Evolutionary conservation across 1,284 basidiomycete genomes (phyloP).

Genomic region (Neotropicomus parvogracilis): DNA sequence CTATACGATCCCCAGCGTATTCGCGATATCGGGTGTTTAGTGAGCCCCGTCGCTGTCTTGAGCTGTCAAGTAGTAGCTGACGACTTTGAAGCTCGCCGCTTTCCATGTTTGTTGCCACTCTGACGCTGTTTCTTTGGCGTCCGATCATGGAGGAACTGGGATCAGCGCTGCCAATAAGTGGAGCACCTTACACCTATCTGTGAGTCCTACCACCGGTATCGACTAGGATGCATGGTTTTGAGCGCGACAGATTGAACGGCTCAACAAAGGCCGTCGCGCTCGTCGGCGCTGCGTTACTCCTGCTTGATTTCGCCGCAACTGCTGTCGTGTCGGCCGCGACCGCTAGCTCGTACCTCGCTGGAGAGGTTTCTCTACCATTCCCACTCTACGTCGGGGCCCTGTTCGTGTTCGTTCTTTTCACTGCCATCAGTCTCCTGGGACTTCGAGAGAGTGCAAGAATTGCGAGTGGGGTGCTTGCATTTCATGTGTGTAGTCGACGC

Average conservation of each 20-base stretch:
- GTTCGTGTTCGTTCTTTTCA: conserved; percentile 50
- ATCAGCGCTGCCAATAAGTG: conserved; percentile 60
- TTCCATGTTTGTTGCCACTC: conserved; percentile 56
- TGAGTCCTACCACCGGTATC: conserved; percentile 26
- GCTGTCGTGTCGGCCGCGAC: conserved; percentile 68
- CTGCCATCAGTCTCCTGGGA: conserved; percentile 53
- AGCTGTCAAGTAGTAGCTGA: not conserved
- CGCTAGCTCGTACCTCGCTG: conserved; percentile 60
- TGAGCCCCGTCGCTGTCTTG: conserved; percentile 29
- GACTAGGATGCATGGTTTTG: not conserved
- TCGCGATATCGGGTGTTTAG: conserved; percentile 57
- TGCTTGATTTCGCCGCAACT: conserved; percentile 65
- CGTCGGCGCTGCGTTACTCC: conserved; percentile 55
- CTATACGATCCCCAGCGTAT: conserved; percentile 65
- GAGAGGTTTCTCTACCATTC: conserved; percentile 54
- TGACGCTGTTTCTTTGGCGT: conserved; percentile 62
- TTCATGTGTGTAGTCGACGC: conserved; percentile 47
- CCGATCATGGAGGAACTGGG: conserved; percentile 69
- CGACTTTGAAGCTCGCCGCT: conserved; percentile 54
- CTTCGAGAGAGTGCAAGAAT: conserved; percentile 59
- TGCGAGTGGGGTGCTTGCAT: conserved; percentile 50
- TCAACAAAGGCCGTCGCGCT: conserved; percentile 59
- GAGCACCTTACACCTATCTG: conserved; percentile 68
- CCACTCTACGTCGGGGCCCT: conserved; percentile 47
- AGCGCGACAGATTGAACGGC: conserved; percentile 48